A percentile compares a stretch with the other conserved stretches of the same genome.
phyloP scores from a whole-genome alignment of 495 filamentous ascomycete genomes.

The Penicillium robsamsonii region DNA sequence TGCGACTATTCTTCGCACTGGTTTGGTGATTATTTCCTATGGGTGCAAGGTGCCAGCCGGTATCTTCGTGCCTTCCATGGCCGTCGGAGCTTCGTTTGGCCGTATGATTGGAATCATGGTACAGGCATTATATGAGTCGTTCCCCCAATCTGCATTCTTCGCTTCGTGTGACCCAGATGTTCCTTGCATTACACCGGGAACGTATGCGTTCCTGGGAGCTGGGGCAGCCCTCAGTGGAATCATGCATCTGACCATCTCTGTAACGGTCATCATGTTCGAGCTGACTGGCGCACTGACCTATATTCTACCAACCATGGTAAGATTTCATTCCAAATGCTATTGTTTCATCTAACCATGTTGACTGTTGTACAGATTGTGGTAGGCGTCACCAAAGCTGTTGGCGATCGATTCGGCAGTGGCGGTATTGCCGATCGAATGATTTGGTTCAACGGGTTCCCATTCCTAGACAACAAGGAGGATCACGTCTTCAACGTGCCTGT shows the following conservation, averaged over 20 bases:
- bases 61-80: constrained; percentile 98
- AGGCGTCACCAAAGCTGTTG: constrained; percentile 91
- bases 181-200: constrained; percentile 95
- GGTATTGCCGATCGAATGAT: constrained; percentile 99
- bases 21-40: constrained; percentile 93
- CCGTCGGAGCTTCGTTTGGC: constrained; percentile 90
- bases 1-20: constrained; percentile 76
- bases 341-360: constrained; percentile 6
- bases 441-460: constrained; percentile 98
- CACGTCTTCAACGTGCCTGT: constrained; percentile 96
- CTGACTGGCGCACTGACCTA: constrained; percentile 92
- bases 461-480: constrained; percentile 97
- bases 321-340: constrained; percentile 16
- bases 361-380: constrained; percentile 72
- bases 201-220: constrained; percentile 92
- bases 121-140: constrained; percentile 80
- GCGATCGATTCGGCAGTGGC: constrained; percentile 88
- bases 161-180: constrained; percentile 83
- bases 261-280: constrained; percentile 99
- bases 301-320: constrained; percentile 90
- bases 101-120: constrained; percentile 93
- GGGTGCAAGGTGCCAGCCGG: constrained; percentile 97
- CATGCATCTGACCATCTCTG: constrained; percentile 95
- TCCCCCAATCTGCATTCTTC: constrained; percentile 81
- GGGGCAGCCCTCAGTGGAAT: constrained; percentile 95